Evolutionary conservation across 2,329 filamentous ascomycete species (phyloP).

Genomic region (Colletotrichum chlorophyti): DNA sequence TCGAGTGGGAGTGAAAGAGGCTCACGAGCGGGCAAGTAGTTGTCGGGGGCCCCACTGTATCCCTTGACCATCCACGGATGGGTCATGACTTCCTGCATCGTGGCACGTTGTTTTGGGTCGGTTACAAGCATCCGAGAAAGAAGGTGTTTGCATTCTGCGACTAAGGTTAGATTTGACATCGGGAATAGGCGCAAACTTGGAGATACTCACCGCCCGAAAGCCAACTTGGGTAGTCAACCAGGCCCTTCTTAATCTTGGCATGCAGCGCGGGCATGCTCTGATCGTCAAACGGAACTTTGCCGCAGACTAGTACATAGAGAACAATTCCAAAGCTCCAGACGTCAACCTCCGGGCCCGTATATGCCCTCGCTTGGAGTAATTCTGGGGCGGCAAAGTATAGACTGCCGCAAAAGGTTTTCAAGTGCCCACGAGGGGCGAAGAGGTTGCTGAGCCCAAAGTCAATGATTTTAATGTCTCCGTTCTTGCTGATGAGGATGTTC

Average conservation of each 20-base stretch:
- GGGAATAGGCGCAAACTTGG: conserved; percentile 1
- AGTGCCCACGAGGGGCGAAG: conserved; percentile 81
- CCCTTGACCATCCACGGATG: conserved; percentile 98
- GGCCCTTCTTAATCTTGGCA: conserved; percentile 97
- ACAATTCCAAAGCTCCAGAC: conserved; percentile 99
- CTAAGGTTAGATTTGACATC: conserved; percentile 41
- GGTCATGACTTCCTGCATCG: conserved; percentile 88
- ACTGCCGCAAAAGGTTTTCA: conserved; percentile 98
- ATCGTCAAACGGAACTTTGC: conserved; percentile 98
- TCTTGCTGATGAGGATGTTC: conserved; percentile 99
- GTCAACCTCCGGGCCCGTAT: conserved; percentile 95
- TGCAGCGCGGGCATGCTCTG: conserved; percentile 99
- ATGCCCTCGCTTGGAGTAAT: conserved; percentile 89
- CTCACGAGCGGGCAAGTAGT: conserved; percentile 83
- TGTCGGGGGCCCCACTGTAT: conserved; percentile 85
- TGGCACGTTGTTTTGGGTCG: conserved; percentile 86
- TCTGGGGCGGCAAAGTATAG: conserved; percentile 98
- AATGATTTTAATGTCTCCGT: conserved; percentile 98
- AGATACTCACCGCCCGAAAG: conserved; percentile 80
- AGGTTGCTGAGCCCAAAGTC: conserved; percentile 98
- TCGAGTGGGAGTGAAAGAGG: conserved; percentile 87
- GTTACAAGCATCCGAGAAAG: conserved; percentile 96
- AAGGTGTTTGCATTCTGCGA: conserved; percentile 86
- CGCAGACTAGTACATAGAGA: conserved; percentile 94
- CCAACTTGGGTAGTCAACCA: conserved; percentile 95